Evolutionary conservation across 2,329 filamentous ascomycete genomes (phyloP).

Genomic region (Teratosphaeria gauchensis): DNA sequence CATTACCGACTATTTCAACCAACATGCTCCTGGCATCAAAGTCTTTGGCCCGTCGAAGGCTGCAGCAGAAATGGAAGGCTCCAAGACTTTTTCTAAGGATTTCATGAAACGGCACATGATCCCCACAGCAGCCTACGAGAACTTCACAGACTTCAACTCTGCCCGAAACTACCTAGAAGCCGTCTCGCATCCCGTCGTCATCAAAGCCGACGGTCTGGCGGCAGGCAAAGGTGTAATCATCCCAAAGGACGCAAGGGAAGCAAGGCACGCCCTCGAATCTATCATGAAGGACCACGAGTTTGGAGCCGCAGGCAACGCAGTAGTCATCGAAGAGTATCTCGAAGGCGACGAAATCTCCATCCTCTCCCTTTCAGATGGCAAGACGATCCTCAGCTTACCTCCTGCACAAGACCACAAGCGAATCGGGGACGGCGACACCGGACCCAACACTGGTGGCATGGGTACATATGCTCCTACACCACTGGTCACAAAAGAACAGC

Average conservation of each 20-base stretch:
- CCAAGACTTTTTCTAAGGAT: constrained; percentile 94
- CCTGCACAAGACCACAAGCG: constrained; percentile 96
- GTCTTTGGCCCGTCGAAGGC: constrained; percentile 79
- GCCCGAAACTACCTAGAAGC: constrained; percentile 58
- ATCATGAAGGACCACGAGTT: constrained; percentile 90
- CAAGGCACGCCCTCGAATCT: constrained; percentile 67
- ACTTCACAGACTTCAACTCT: constrained; percentile 47
- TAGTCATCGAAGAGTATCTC: constrained; percentile 91
- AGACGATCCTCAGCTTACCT: constrained; percentile 71
- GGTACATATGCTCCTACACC: constrained; percentile 79
- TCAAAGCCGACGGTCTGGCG: constrained; percentile 87
- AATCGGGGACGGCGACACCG: constrained; percentile 79
- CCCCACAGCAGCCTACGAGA: constrained; percentile 82
- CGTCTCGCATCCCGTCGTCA: constrained; percentile 66
- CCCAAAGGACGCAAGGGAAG: constrained; percentile 71
- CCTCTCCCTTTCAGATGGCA: constrained; percentile 83
- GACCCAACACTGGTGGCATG: constrained; percentile 95
- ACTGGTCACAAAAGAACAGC: constrained; percentile 47
- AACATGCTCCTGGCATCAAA: constrained; percentile 45
- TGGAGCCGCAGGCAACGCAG: constrained; percentile 74
- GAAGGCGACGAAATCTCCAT: constrained; percentile 88
- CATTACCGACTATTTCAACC: constrained; percentile 70
- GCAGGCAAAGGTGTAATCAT: constrained; percentile 95
- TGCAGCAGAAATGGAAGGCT: constrained; percentile 86
- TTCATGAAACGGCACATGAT: constrained; percentile 91